Percentiles rank a stretch among this genome's conserved stretches.
These are phyloP conservation scores for Casuarina glauca DNA, from an alignment of 306 rosid species.

Conservation along the genomic window DNA sequence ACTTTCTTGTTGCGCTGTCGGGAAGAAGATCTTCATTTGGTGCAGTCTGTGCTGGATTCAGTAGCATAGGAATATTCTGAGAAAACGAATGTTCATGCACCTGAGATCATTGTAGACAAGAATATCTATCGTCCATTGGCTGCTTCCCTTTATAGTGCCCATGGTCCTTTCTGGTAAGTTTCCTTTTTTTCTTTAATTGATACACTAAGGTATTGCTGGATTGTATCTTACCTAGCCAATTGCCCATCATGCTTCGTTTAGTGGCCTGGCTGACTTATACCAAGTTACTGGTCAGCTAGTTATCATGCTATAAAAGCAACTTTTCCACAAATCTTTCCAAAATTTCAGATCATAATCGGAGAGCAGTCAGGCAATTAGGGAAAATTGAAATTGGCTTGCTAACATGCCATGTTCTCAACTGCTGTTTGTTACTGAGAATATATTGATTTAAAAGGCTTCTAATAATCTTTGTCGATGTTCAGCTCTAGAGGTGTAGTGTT, in stretches of 20 bases:
- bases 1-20: constrained; percentile 91
- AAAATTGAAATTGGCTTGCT: constrained; percentile 8
- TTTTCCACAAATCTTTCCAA: neutral
- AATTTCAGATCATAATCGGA: neutral
- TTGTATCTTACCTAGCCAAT: neutral
- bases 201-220: neutral
- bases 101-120: constrained; percentile 75
- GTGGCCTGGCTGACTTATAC: neutral
- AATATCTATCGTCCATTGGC: constrained; percentile 80
- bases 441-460: constrained; percentile 5
- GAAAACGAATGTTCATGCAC: constrained; percentile 64
- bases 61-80: constrained; percentile 28
- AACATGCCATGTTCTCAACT: constrained; percentile 8
- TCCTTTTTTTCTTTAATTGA: constrained; percentile 11
- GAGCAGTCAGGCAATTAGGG: neutral
- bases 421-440: constrained; percentile 16
- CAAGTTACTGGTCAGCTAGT: neutral
- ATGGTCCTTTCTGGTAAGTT: constrained; percentile 37
- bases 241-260: neutral
- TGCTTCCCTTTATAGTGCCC: constrained; percentile 56
- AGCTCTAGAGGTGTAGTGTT: constrained; percentile 97
- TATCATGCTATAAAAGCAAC: neutral
- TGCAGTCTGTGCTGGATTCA: constrained; percentile 65
- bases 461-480: constrained; percentile 36
- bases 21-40: constrained; percentile 61